phyloP scores from a whole-genome alignment of 805 yeast genomes.

The Pichia paraexigua region DNA sequence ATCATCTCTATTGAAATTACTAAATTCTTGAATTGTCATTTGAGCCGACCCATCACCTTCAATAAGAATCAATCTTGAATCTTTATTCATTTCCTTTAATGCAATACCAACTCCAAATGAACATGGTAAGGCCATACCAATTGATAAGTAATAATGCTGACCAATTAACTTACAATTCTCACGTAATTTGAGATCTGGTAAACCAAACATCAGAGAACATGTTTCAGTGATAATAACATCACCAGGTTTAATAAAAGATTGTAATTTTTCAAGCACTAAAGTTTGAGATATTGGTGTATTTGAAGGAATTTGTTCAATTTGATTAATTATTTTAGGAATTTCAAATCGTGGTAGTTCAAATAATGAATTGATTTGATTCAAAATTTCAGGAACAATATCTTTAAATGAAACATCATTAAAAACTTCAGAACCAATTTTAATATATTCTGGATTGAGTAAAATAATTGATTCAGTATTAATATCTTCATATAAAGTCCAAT shows the following conservation, averaged over 20 bases:
- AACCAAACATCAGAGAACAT: conserved; percentile 73
- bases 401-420: conserved; percentile 41
- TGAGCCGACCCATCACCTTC: conserved; percentile 96
- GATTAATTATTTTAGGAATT: conserved; percentile 7
- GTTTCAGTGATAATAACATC: conserved; percentile 78
- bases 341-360: conserved; percentile 7
- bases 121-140: conserved; percentile 85
- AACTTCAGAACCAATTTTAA: conserved; percentile 36
- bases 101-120: conserved; percentile 79
- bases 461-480: conserved; percentile 37
- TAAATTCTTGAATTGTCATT: conserved; percentile 79
- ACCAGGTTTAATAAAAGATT: conserved; percentile 34
- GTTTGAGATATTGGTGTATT: conserved; percentile 40
- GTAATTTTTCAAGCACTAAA: conserved; percentile 34
- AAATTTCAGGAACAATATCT: conserved; percentile 37
- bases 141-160: conserved; percentile 75
- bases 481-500: conserved; percentile 38
- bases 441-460: conserved; percentile 45
- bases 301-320: conserved; percentile 19
- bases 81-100: conserved; percentile 39
- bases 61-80: conserved; percentile 51
- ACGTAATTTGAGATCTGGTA: conserved; percentile 62
- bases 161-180: conserved; percentile 42
- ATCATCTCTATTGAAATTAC: conserved; percentile 33
- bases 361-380: conserved; percentile 27